Evolutionary conservation across 164 flowering plant genomes (phyloP), one percentile per base, ranked within the genome.

Genomic region (Liquidambar formosana): DNA sequence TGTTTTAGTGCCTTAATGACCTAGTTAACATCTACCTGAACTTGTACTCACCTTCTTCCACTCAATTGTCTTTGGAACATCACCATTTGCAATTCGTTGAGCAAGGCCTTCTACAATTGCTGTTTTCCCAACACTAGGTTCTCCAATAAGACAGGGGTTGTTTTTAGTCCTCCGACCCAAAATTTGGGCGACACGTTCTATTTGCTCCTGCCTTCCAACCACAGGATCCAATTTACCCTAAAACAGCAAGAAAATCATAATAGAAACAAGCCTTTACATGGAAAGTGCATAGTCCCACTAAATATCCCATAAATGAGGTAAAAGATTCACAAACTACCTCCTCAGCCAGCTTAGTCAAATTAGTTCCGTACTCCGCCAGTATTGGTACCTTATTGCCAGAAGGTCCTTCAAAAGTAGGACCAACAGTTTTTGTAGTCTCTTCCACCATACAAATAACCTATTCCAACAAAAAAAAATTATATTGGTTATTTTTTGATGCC

Each of bases 101-200:
- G 99, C 99, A 73, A 93, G 97, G 25, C 99, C 99, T 80, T 93
- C 99, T 9, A 98, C 99, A 78, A 95, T 95, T 49, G 97, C 99
- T 57, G 99, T 95, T 79, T 95, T 95, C 28, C 99, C 99, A 69
- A 95, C 98, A 73, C 99, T 97, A 65, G 98, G 99, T 70, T 95
- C 99, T 68, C 99, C 99, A 73, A 95, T 90, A 64, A 95, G 93
- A 79, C 99, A 95, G 0, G 99, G 98, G 63, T 95, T 95, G 70
- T 95, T 95, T 74, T 95, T 93, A n/a, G 98, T 95, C 13, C 99
- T 76, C 60, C 98, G 79, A 21, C 99, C 96, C 81, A 95, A 77
- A 46, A 95, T 95, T 79, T 95, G 99, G 16, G 89, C 85, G 3
- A 94, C 99, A 59, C 99, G 95, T 72, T 94, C 97, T 25, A 92